Conservation (phyloP, 257 asterid genomes). For the Solanum arcanum region DNA sequence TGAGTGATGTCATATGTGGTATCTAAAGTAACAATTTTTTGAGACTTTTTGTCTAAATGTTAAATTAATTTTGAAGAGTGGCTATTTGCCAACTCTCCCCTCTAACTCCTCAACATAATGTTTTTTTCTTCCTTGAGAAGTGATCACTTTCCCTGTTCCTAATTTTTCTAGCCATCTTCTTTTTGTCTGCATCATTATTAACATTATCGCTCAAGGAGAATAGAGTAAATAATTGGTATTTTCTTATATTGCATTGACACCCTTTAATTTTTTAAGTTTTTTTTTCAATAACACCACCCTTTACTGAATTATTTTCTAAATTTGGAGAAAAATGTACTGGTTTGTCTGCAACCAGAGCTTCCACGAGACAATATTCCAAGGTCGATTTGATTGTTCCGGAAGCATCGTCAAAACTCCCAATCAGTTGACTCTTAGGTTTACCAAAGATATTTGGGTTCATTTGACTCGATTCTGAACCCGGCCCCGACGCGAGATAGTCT, state of each 20-base stretch:
- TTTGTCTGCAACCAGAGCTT: conserved; percentile 18
- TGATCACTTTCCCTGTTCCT: conserved; percentile 96
- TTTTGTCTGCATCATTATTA: conserved; percentile 59
- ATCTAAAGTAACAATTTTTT: too few relatives aligned
- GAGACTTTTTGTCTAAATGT: too few relatives aligned
- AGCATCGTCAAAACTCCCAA: neutral
- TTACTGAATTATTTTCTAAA: conserved; percentile 26
- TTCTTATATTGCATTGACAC: conserved; percentile 6
- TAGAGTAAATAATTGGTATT: conserved; percentile 33
- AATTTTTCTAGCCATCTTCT: conserved; percentile 62
- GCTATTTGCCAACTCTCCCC: neutral
- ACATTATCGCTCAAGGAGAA: conserved; percentile 12
- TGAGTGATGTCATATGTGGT: too few relatives aligned
- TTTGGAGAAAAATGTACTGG: conserved; percentile 46
- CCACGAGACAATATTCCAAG: neutral
- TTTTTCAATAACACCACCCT: conserved; percentile 35
- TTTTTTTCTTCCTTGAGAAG: conserved; percentile 70
- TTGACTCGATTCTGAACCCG: neutral
- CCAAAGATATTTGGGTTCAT: conserved; percentile 1
- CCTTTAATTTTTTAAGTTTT: neutral
- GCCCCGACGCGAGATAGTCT: neutral
- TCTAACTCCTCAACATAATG: conserved; percentile 89
- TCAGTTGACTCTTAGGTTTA: conserved; percentile 1
- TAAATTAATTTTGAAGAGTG: too few relatives aligned
- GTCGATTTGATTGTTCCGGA: neutral